A percentile compares a stretch with the other conserved stretches of the same genome.
Evolutionary conservation across 371 early-diverging fungal species (phyloP).

Genomic region (Mortierella sp.): DNA sequence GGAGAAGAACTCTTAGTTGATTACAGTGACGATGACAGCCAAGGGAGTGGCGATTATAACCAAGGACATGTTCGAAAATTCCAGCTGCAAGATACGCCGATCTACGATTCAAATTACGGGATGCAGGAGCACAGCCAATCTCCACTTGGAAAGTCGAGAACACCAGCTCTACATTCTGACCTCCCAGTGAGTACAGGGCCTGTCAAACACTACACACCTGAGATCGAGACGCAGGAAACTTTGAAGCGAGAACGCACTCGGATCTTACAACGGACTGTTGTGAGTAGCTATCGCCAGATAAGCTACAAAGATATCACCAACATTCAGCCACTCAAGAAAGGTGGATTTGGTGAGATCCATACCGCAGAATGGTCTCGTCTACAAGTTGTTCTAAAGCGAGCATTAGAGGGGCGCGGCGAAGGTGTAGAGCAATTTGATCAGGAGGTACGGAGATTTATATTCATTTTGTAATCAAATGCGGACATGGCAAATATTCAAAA

Average conservation of each 20-base stretch:
- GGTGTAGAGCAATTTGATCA: slow-evolving; percentile 53
- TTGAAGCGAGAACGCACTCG: slow-evolving; percentile 50
- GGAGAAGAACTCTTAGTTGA: background rate
- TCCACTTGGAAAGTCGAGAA: background rate
- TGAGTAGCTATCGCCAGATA: slow-evolving; percentile 37
- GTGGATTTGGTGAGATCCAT: slow-evolving; percentile 56
- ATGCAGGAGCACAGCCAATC: slow-evolving; percentile 7
- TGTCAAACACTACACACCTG: slow-evolving; percentile 25
- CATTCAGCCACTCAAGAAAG: slow-evolving; percentile 45
- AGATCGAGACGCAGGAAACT: slow-evolving; percentile 52
- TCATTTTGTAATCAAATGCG: background rate
- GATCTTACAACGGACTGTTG: slow-evolving; percentile 32
- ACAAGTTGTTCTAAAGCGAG: slow-evolving; percentile 45
- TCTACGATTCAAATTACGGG: too few relatives aligned
- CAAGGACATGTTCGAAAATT: background rate
- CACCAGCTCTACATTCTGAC: background rate
- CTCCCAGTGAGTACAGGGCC: slow-evolving; percentile 7
- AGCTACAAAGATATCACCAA: slow-evolving; percentile 36
- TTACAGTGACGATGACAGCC: slow-evolving; percentile 12
- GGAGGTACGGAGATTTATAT: slow-evolving; percentile 26
- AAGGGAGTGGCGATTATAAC: background rate
- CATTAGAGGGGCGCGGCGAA: slow-evolving; percentile 28
- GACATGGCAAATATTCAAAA: background rate
- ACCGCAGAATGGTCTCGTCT: slow-evolving; percentile 53
- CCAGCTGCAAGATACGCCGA: slow-evolving; percentile 1